Conservation (phyloP, 129 eudicot genomes). For the Ambrosia trifida region DNA sequence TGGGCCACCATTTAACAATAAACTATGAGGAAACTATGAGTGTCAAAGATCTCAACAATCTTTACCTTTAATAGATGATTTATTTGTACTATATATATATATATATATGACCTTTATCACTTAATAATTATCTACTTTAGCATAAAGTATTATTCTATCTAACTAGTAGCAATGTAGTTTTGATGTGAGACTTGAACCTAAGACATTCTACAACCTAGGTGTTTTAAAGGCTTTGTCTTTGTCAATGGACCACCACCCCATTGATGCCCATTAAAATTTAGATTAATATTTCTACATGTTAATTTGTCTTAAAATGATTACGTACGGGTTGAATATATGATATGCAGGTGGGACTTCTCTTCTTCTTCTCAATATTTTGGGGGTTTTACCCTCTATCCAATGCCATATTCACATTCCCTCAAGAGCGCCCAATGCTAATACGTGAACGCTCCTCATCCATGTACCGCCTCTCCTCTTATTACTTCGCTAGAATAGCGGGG, state of each 20-base stretch:
- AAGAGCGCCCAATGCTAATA: constrained; percentile 75
- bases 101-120: background rate
- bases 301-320: constrained; percentile 11
- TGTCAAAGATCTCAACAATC: too few relatives aligned
- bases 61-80: background rate
- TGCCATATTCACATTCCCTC: constrained; percentile 87
- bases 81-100: background rate
- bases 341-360: constrained; percentile 83
- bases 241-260: too few relatives aligned
- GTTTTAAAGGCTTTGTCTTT: too few relatives aligned
- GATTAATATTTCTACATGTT: background rate
- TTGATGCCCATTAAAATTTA: background rate
- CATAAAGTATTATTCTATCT: background rate
- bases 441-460: constrained; percentile 75
- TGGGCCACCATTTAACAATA: too few relatives aligned
- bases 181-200: too few relatives aligned
- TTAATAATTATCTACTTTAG: background rate
- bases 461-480: constrained; percentile 92
- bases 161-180: background rate
- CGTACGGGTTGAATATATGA: background rate
- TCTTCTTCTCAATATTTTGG: constrained; percentile 97
- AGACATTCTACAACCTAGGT: too few relatives aligned
- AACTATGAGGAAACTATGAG: too few relatives aligned
- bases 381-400: constrained; percentile 88
- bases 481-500: constrained; percentile 72